Conservation (phyloP, 1,139 yeast genomes). For the Suhomyces yuchorum region DNA sequence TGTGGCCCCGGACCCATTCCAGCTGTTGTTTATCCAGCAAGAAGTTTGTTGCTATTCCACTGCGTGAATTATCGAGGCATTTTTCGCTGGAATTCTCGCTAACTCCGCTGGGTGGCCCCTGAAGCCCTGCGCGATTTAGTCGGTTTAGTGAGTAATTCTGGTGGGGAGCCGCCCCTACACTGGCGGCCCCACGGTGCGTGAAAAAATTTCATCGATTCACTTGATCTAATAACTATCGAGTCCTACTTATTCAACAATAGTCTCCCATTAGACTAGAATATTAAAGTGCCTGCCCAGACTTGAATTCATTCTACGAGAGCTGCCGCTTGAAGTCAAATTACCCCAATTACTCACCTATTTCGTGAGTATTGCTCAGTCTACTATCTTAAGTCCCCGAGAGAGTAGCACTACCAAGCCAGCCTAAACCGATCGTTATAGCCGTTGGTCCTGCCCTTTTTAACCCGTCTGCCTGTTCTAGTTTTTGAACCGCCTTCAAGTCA, state of each 20-base stretch:
- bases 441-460: neutral
- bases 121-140: neutral
- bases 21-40: neutral
- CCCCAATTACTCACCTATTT: constrained; percentile 29
- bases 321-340: constrained; percentile 49
- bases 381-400: constrained; percentile 20
- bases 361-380: constrained; percentile 31
- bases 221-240: constrained; percentile 1
- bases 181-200: neutral
- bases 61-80: neutral
- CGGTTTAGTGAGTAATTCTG: neutral
- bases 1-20: neutral
- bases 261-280: constrained; percentile 9
- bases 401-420: constrained; percentile 10
- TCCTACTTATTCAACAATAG: constrained; percentile 5
- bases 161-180: neutral
- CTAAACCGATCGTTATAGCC: neutral
- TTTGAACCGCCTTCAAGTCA: constrained; percentile 3
- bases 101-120: neutral
- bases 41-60: neutral
- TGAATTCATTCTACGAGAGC: constrained; percentile 40
- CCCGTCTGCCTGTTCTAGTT: neutral
- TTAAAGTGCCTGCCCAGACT: constrained; percentile 13
- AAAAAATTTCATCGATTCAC: constrained; percentile 5
- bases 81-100: neutral